Conservation (phyloP, 1,139 yeast species). For the Scheffersomyces lignicola region DNA sequence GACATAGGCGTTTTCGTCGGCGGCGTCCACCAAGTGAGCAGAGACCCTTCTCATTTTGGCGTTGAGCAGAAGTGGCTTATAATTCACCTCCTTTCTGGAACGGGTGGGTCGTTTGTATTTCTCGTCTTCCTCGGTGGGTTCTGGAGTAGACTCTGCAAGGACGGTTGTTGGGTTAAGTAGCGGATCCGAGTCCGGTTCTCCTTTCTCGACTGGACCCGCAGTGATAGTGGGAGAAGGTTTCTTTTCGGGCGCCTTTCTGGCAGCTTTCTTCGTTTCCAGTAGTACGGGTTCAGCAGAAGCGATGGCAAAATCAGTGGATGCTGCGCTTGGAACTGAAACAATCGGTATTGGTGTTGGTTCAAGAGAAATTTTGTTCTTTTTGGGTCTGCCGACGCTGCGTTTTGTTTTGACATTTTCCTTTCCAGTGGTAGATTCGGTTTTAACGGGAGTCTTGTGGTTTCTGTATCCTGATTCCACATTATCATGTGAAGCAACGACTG, state of each 20-base stretch:
- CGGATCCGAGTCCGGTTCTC: background rate
- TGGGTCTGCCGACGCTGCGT: no score
- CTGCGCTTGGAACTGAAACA: no score
- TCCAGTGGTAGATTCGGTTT: no score
- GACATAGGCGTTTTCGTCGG: slow-evolving; percentile 34
- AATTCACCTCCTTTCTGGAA: slow-evolving; percentile 49
- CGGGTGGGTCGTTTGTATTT: slow-evolving; percentile 13
- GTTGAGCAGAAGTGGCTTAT: slow-evolving; percentile 66
- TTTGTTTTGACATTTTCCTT: no score
- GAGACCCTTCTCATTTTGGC: slow-evolving; percentile 73
- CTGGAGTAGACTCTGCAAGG: background rate
- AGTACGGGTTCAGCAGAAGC: no score
- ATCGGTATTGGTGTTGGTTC: no score
- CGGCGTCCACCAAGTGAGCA: slow-evolving; percentile 60
- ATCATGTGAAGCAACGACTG: no score
- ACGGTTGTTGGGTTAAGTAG: background rate
- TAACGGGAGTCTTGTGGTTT: no score
- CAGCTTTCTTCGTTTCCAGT: slow-evolving; percentile 1
- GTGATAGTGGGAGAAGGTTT: background rate
- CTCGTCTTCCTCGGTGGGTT: slow-evolving; percentile 4
- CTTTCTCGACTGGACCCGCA: background rate
- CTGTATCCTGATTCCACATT: no score
- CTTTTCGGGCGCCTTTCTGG: background rate
- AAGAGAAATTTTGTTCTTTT: no score
- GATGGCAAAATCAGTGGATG: no score